These are phyloP conservation scores for Uronychia setigera DNA, from an alignment of 73 alveolate species.

Conservation along the genomic window DNA sequence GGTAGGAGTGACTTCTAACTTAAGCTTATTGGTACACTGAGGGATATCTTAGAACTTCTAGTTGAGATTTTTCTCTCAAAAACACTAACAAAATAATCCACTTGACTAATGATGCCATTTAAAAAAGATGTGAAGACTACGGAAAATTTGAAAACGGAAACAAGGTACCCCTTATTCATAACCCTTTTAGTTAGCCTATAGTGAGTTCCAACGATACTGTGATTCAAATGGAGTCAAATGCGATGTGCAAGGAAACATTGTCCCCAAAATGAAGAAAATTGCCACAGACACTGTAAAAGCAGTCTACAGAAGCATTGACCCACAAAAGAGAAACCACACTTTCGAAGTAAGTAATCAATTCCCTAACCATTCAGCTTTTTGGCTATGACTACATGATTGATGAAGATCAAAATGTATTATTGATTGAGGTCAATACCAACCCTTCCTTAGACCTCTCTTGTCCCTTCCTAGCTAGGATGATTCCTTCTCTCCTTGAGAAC, in stretches of 20 bases:
- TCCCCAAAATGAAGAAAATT: constrained; percentile 82
- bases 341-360: constrained; percentile 72
- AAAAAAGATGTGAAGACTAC: too few species aligned
- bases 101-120: too few species aligned
- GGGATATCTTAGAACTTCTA: too few species aligned
- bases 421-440: constrained; percentile 84
- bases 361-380: constrained; percentile 55
- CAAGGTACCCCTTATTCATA: too few species aligned
- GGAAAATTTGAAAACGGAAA: too few species aligned
- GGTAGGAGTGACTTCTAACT: too few species aligned
- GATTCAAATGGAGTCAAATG: constrained; percentile 61
- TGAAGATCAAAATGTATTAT: constrained; percentile 72
- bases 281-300: constrained; percentile 78
- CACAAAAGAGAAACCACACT: constrained; percentile 64
- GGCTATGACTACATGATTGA: constrained; percentile 91
- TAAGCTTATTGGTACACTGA: too few species aligned
- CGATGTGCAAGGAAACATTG: constrained; percentile 45
- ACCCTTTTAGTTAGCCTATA: too few species aligned
- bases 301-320: constrained; percentile 73
- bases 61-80: too few species aligned
- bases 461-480: constrained; percentile 75
- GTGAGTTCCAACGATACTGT: constrained; percentile 69
- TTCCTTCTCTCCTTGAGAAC: constrained; percentile 82
- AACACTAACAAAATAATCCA: too few species aligned
- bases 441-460: constrained; percentile 85